Evolutionary conservation across 192 early-diverging fungal species (phyloP).

Genomic region (Coemansia sp.): DNA sequence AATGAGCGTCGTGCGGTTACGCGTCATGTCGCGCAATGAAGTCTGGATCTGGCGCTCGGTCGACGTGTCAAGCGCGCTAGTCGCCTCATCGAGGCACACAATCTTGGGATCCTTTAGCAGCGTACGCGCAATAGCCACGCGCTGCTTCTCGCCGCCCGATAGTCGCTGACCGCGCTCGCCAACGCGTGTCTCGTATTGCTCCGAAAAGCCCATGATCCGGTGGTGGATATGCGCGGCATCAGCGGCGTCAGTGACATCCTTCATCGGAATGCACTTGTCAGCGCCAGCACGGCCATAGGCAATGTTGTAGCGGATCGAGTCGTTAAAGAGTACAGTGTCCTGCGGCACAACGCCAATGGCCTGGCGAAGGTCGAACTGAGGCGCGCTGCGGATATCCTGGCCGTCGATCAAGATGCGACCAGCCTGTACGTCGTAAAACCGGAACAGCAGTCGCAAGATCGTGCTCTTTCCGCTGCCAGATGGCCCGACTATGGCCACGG

Average conservation of each 20-base stretch:
- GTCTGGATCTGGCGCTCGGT: slow-evolving; percentile 92
- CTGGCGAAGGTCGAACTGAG: slow-evolving; percentile 60
- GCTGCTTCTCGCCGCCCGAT: slow-evolving; percentile 92
- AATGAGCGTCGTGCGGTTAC: slow-evolving; percentile 82
- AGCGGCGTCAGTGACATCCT: slow-evolving; percentile 71
- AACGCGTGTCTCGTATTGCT: slow-evolving; percentile 81
- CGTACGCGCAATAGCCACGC: slow-evolving; percentile 87
- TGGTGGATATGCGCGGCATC: slow-evolving; percentile 75
- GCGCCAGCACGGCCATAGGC: slow-evolving; percentile 67
- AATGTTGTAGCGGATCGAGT: slow-evolving; percentile 93
- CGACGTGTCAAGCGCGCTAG: slow-evolving; percentile 78
- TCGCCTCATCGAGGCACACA: slow-evolving; percentile 91
- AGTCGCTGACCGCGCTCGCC: slow-evolving; percentile 90
- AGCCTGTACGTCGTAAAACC: slow-evolving; percentile 82
- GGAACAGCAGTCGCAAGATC: slow-evolving; percentile 78
- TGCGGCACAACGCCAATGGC: slow-evolving; percentile 93
- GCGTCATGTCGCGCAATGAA: slow-evolving; percentile 71
- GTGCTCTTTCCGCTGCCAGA: slow-evolving; percentile 74
- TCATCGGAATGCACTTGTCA: slow-evolving; percentile 58
- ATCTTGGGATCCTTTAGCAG: slow-evolving; percentile 91
- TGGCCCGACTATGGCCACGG: slow-evolving; percentile 50
- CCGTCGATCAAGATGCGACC: slow-evolving; percentile 90
- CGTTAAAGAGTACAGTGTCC: slow-evolving; percentile 96
- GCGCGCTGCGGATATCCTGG: slow-evolving; percentile 65
- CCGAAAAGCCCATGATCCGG: slow-evolving; percentile 70